Evolutionary conservation across 768 basidiomycete genomes (phyloP).

Genomic region (Leccinum uliginosum): DNA sequence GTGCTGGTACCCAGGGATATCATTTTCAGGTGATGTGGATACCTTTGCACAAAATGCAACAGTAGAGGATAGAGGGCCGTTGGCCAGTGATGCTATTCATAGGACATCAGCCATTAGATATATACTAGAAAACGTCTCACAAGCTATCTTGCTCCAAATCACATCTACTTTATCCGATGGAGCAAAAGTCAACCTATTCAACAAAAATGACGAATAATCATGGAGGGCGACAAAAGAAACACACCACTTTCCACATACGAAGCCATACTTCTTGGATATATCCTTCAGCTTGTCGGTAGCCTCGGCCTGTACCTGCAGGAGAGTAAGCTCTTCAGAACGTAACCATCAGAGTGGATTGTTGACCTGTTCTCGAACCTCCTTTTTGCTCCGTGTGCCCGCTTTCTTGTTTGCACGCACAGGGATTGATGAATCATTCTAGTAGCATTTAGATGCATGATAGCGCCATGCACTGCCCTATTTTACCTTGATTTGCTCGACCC

Average conservation of each 20-base stretch:
- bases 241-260: conserved; percentile 67
- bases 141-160: conserved; percentile 59
- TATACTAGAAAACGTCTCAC: conserved; percentile 33
- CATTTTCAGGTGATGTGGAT: conserved; percentile 52
- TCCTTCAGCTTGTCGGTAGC: conserved; percentile 55
- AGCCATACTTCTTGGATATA: conserved; percentile 52
- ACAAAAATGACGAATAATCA: background rate
- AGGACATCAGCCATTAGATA: background rate
- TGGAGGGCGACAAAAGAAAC: background rate
- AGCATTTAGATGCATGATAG: conserved; percentile 1
- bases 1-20: conserved; percentile 51
- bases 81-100: conserved; percentile 53
- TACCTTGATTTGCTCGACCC: conserved; percentile 60
- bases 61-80: conserved; percentile 59
- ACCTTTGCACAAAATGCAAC: conserved; percentile 58
- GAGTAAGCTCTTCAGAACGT: background rate
- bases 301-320: conserved; percentile 51
- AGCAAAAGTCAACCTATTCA: conserved; percentile 63
- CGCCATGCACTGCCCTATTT: background rate
- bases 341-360: background rate
- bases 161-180: conserved; percentile 56
- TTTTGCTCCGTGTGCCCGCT: conserved; percentile 68
- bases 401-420: conserved; percentile 68
- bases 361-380: conserved; percentile 69
- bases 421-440: conserved; percentile 60